These are phyloP conservation scores for Ochetophila trinervis DNA, from an alignment of 306 rosid species.

Conservation along the genomic window DNA sequence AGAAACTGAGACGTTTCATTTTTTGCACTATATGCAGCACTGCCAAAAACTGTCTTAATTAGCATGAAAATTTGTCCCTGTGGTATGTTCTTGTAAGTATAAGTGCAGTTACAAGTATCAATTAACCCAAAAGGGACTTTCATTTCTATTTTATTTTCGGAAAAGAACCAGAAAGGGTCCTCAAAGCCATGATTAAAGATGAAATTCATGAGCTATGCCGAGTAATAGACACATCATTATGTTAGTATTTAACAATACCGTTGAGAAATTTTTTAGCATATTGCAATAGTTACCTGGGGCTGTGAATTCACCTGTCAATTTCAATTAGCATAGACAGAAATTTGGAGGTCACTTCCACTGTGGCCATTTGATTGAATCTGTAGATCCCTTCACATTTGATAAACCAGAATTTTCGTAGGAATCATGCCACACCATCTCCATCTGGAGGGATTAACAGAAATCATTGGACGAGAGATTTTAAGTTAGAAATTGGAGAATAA, in stretches of 20 bases:
- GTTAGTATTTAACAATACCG: background rate
- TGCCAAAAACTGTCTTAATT: too few species aligned
- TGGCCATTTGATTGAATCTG: conserved; percentile 70
- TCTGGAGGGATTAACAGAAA: conserved; percentile 43
- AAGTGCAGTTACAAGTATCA: too few species aligned
- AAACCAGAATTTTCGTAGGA: conserved; percentile 40
- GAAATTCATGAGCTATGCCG: background rate
- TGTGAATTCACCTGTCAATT: conserved; percentile 6
- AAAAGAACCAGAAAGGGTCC: background rate
- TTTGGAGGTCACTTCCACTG: conserved; percentile 53
- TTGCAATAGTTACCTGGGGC: conserved; percentile 11
- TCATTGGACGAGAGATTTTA: conserved; percentile 21
- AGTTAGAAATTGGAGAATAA: background rate
- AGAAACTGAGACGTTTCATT: too few species aligned
- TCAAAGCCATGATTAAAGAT: background rate
- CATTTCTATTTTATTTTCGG: background rate
- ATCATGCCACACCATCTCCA: conserved; percentile 93
- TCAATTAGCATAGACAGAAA: conserved; percentile 18
- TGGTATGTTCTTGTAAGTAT: too few species aligned
- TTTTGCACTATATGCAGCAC: too few species aligned
- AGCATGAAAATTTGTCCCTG: too few species aligned
- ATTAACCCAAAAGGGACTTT: background rate
- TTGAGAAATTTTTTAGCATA: background rate
- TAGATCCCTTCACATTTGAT: conserved; percentile 53
- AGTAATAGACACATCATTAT: background rate